Percentiles rank a stretch among this genome's conserved stretches.
phyloP scores from a whole-genome alignment of 495 filamentous ascomycete species.

The Letharia columbiana region DNA sequence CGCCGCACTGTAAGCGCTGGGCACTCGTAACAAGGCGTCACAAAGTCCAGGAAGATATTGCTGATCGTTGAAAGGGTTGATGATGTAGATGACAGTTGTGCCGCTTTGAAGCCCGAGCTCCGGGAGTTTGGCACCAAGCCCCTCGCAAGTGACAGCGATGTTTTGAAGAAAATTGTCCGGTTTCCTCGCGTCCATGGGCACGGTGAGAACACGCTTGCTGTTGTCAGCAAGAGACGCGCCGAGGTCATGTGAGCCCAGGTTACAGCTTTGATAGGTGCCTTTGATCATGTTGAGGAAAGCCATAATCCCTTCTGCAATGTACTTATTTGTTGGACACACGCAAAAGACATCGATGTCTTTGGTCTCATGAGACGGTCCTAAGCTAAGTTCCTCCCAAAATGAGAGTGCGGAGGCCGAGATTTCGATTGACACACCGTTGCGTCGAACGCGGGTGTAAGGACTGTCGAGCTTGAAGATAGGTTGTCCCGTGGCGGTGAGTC shows the following conservation, averaged over 20 bases:
- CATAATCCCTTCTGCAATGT: conserved; percentile 49
- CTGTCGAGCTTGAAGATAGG: conserved; percentile 6
- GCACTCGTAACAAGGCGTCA: conserved; percentile 65
- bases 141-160: conserved; percentile 31
- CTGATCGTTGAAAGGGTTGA: conserved; percentile 63
- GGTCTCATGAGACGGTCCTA: conserved; percentile 64
- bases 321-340: conserved; percentile 59
- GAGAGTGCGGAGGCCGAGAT: conserved; percentile 67
- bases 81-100: conserved; percentile 78
- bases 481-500: background rate
- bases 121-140: conserved; percentile 13
- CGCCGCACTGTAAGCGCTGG: conserved; percentile 56
- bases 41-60: conserved; percentile 66
- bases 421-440: conserved; percentile 60
- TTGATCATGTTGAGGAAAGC: conserved; percentile 64
- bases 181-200: conserved; percentile 23
- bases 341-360: conserved; percentile 78
- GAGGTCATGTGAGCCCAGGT: conserved; percentile 62
- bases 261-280: conserved; percentile 68
- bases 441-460: conserved; percentile 18
- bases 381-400: conserved; percentile 88
- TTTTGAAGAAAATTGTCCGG: conserved; percentile 27
- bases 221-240: conserved; percentile 44
- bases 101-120: conserved; percentile 30
- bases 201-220: conserved; percentile 47